These are phyloP conservation scores for Orbilia javanica DNA, from an alignment of 2,329 filamentous ascomycete species.

Conservation along the genomic window DNA sequence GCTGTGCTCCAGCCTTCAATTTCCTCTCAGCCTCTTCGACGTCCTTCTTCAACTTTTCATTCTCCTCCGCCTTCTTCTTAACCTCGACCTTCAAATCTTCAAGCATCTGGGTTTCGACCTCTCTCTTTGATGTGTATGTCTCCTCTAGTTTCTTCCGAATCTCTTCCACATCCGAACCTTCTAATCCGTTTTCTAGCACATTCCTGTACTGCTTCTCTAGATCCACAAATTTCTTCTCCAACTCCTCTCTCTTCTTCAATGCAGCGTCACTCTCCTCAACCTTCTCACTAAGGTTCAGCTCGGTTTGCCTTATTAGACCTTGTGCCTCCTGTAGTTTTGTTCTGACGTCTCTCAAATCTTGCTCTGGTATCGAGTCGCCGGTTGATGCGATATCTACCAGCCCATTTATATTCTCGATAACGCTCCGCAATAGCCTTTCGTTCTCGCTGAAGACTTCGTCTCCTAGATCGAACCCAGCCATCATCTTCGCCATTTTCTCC, in stretches of 20 bases:
- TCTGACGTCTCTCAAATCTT: constrained; percentile 82
- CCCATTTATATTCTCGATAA: constrained; percentile 84
- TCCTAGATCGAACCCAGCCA: constrained; percentile 96
- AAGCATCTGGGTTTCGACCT: constrained; percentile 78
- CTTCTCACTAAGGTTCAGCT: constrained; percentile 82
- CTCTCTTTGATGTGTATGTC: constrained; percentile 80
- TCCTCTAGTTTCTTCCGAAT: constrained; percentile 83
- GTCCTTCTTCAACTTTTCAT: constrained; percentile 81
- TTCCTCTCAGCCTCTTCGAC: constrained; percentile 83
- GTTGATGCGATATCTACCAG: constrained; percentile 80
- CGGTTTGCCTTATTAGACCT: constrained; percentile 90
- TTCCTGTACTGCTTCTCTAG: constrained; percentile 88
- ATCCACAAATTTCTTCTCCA: constrained; percentile 80
- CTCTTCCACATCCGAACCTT: constrained; percentile 82
- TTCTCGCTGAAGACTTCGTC: constrained; percentile 94
- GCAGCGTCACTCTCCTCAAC: constrained; percentile 74
- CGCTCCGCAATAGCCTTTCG: constrained; percentile 83
- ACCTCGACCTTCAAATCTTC: constrained; percentile 83
- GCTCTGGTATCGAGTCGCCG: constrained; percentile 83
- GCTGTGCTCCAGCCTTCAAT: constrained; percentile 74
- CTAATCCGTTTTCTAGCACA: constrained; percentile 81
- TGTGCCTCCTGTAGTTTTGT: constrained; percentile 87
- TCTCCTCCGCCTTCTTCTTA: constrained; percentile 81
- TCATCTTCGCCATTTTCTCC: constrained; percentile 99
- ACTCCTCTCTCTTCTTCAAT: constrained; percentile 77